Conservation (phyloP, 225 moss, liverwort and hornwort genomes). For the Polytrichum commune region DNA sequence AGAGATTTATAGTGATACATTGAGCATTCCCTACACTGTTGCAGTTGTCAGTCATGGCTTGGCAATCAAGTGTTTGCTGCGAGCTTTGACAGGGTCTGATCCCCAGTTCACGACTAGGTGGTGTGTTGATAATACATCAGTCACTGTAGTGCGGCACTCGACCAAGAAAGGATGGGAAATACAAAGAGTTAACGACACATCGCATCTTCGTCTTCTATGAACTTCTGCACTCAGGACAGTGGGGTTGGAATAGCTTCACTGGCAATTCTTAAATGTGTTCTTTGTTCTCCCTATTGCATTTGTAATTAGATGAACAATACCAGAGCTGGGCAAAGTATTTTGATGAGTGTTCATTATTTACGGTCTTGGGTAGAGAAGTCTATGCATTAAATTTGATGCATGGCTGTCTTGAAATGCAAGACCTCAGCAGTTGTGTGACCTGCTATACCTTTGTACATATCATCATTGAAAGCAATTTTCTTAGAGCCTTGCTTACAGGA, state of each 20-base stretch:
- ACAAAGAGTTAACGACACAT: constrained; percentile 66
- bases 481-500: no score
- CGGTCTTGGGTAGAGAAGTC: no score
- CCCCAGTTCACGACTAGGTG: constrained; percentile 44
- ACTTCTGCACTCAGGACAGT: not conserved
- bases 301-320: not conserved
- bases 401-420: no score
- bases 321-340: no score
- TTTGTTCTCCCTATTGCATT: no score
- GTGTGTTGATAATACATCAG: constrained; percentile 61
- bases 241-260: not conserved
- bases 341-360: no score
- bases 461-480: no score
- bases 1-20: constrained; percentile 14
- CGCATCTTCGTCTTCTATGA: constrained; percentile 58
- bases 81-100: constrained; percentile 61
- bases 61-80: constrained; percentile 68
- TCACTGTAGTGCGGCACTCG: constrained; percentile 60
- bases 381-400: no score
- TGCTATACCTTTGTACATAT: no score
- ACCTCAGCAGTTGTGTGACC: no score
- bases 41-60: constrained; percentile 68
- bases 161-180: constrained; percentile 74
- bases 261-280: no score
- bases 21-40: constrained; percentile 33